Percentiles rank a stretch among this genome's conserved stretches.
Evolutionary conservation across 2,329 filamentous ascomycete genomes (phyloP).

Genomic region (Beauveria asiatica): DNA sequence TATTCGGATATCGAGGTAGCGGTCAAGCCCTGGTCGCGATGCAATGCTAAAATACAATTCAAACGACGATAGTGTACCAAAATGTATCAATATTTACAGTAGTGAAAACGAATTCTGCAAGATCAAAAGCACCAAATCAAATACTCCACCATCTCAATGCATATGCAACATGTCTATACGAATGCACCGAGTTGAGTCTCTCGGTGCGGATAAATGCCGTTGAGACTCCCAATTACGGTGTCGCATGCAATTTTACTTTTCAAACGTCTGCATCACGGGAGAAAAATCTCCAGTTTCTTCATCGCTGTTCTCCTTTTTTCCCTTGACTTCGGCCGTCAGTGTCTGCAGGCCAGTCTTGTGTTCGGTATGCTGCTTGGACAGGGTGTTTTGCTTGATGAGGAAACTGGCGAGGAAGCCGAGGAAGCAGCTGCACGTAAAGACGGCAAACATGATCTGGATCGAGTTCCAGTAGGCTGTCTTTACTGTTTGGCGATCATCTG

Average conservation of each 20-base stretch:
- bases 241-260: not conserved
- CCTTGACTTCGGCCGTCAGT: slow-evolving; percentile 21
- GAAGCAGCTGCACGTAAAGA: slow-evolving; percentile 42
- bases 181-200: not conserved
- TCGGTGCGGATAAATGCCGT: not conserved
- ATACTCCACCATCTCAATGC: not conserved
- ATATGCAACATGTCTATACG: not conserved
- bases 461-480: slow-evolving; percentile 40
- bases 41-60: too few relatives aligned
- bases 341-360: slow-evolving; percentile 49
- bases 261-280: not conserved
- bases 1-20: too few relatives aligned
- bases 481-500: slow-evolving; percentile 33
- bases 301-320: slow-evolving; percentile 1
- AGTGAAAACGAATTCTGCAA: not conserved
- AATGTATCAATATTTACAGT: not conserved
- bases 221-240: not conserved
- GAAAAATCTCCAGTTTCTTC: not conserved
- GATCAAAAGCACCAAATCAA: not conserved
- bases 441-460: slow-evolving; percentile 48
- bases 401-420: slow-evolving; percentile 39
- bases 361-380: slow-evolving; percentile 48
- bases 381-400: slow-evolving; percentile 38
- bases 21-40: too few relatives aligned
- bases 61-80: too few relatives aligned